A percentile compares a stretch with the other conserved stretches of the same genome.
These are phyloP conservation scores for Tephrocybe sp. DNA, from an alignment of 768 basidiomycete genomes.

Conservation along the genomic window DNA sequence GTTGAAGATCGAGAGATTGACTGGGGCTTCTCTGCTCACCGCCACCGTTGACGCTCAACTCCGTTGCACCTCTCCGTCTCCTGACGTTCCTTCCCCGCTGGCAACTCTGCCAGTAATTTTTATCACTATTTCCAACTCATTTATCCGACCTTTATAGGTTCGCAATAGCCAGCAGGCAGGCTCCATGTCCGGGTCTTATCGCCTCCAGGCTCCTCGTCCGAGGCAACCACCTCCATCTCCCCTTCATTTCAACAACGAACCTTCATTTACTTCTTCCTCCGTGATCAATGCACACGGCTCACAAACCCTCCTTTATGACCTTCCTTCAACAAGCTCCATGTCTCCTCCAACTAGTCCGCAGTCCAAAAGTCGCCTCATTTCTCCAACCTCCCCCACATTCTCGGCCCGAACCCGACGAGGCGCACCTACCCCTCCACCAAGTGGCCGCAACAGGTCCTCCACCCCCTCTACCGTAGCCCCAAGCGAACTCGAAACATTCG, in stretches of 20 bases:
- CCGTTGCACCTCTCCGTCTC: neutral
- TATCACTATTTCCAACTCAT: slow-evolving; percentile 13
- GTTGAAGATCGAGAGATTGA: slow-evolving; percentile 2
- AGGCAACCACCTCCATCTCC: slow-evolving; percentile 58
- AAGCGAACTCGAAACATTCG: slow-evolving; percentile 76
- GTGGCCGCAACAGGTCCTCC: slow-evolving; percentile 57
- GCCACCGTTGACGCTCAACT: slow-evolving; percentile 14
- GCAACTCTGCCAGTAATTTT: slow-evolving; percentile 17
- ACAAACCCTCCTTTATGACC: slow-evolving; percentile 73
- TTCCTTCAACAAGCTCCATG: slow-evolving; percentile 57
- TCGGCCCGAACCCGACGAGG: slow-evolving; percentile 48
- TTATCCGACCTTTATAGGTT: neutral
- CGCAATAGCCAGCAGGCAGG: slow-evolving; percentile 1
- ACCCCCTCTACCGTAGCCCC: slow-evolving; percentile 66
- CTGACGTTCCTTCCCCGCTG: slow-evolving; percentile 12
- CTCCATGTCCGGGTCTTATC: slow-evolving; percentile 60
- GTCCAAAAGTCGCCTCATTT: slow-evolving; percentile 38
- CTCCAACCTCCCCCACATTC: slow-evolving; percentile 61
- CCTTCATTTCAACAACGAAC: slow-evolving; percentile 51
- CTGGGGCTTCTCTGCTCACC: slow-evolving; percentile 11
- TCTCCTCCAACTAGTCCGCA: slow-evolving; percentile 58
- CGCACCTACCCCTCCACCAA: slow-evolving; percentile 57
- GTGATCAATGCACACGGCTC: slow-evolving; percentile 42
- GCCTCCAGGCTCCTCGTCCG: slow-evolving; percentile 60
- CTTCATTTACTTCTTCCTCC: slow-evolving; percentile 42